Base-by-base conservation (phyloP, 768 basidiomycete genomes). In the Mycena galericulata region DNA sequence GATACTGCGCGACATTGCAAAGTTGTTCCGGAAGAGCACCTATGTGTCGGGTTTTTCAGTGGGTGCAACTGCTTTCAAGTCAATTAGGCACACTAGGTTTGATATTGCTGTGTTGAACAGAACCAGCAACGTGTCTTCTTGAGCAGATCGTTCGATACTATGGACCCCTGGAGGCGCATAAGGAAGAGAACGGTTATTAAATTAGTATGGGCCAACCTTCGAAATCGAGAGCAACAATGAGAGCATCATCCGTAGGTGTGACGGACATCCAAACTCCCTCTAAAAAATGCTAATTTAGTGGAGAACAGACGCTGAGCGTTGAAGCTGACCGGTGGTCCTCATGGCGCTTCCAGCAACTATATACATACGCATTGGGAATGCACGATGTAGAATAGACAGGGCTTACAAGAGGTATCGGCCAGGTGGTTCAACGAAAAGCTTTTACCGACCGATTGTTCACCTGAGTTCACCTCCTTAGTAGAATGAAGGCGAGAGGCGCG, bases 201-300 rank as follows among this genome's bases (percentile, higher is more conserved):
- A 7, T 26, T 30, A 56, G 26, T 27, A n/a, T 15, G 26, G 6
- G 60, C 67, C 38, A 18, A 84, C 90, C 89, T 83, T 90, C 89
- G 49, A 90, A 90, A 68, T 90, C 89, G 8, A 90, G 81, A 4
- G 89, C 85, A 1, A 90, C 88, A 12, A 90, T 78, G 12, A 90
- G 72, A 0, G 76, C 76, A 26, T 88, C 84, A 51, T 84, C 78
- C 0, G 89, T 89, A 0, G 89, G 90, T 2, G 89, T 89, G 10
- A 88, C 87, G 0, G 89, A 89, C 84, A 90, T 86, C 89, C 89
- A 90, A 2, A 90, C 87, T 6, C 89, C 89, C 78, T 89, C 87
- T 73, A 34, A 5, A 72, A 34, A 54, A 55, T 50, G 11, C 15
- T 54, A 10, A 43, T 49, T 40, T 27, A 8, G 27, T 27, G 34